These are phyloP conservation scores for Botrytis byssoidea DNA, from an alignment of 2,329 filamentous ascomycete species.

Conservation along the genomic window DNA sequence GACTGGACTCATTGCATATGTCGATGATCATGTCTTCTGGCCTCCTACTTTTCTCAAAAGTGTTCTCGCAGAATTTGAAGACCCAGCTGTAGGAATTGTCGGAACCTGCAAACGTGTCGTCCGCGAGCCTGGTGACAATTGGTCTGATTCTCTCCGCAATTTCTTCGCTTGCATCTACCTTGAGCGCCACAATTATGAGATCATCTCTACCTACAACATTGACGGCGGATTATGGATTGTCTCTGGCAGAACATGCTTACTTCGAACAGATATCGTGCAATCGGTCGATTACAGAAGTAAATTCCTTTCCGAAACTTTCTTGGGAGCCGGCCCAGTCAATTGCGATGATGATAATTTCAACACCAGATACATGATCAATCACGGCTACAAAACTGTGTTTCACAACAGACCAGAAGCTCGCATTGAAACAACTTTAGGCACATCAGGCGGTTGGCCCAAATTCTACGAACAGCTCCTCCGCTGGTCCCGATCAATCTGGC, in stretches of 20 bases:
- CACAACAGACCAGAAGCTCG: slow-evolving; percentile 50
- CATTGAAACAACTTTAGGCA: slow-evolving; percentile 54
- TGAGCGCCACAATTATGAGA: slow-evolving; percentile 61
- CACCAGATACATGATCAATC: slow-evolving; percentile 52
- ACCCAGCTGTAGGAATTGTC: slow-evolving; percentile 49
- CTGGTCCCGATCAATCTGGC: slow-evolving; percentile 59
- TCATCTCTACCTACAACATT: slow-evolving; percentile 53
- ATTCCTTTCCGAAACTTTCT: slow-evolving; percentile 54
- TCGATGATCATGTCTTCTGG: slow-evolving; percentile 32
- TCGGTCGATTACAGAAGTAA: slow-evolving; percentile 43
- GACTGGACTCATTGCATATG: slow-evolving; percentile 27
- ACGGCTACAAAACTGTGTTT: slow-evolving; percentile 54
- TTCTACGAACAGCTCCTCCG: slow-evolving; percentile 54
- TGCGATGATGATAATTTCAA: slow-evolving; percentile 63
- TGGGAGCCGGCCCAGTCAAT: slow-evolving; percentile 47
- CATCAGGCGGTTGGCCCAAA: slow-evolving; percentile 41
- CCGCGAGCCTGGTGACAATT: slow-evolving; percentile 38
- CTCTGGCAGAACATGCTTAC: slow-evolving; percentile 54
- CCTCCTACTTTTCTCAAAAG: slow-evolving; percentile 25
- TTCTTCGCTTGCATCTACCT: slow-evolving; percentile 59
- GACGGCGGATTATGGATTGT: slow-evolving; percentile 60
- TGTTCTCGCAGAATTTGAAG: slow-evolving; percentile 29
- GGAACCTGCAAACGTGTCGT: slow-evolving; percentile 56
- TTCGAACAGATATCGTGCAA: slow-evolving; percentile 51
- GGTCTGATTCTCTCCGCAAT: slow-evolving; percentile 41